These are phyloP conservation scores for Talaromyces wortmannii DNA, from an alignment of 495 filamentous ascomycete genomes.

Conservation along the genomic window DNA sequence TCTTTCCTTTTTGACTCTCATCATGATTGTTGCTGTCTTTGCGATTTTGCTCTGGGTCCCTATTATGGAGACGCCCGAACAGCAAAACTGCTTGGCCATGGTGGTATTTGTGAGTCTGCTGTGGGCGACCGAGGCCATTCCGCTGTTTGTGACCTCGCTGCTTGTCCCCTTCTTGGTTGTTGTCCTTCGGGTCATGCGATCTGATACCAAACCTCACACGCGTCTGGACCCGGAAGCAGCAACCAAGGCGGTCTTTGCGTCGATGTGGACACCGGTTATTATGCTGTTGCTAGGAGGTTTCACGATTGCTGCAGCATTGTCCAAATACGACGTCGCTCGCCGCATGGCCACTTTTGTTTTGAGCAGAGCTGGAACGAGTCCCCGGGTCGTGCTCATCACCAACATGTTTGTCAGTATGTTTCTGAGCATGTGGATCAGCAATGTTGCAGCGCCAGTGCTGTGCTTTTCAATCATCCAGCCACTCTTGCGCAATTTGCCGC, in stretches of 20 bases:
- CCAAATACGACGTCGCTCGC: conserved; percentile 96
- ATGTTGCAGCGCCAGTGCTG: conserved; percentile 95
- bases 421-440: conserved; percentile 97
- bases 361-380: conserved; percentile 88
- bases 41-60: conserved; percentile 61
- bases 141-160: conserved; percentile 93
- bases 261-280: conserved; percentile 99
- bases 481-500: conserved; percentile 84
- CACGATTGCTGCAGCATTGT: conserved; percentile 88
- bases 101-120: conserved; percentile 88
- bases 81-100: conserved; percentile 94
- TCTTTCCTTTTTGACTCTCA: conserved; percentile 69
- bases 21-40: conserved; percentile 67
- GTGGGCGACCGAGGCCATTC: conserved; percentile 97
- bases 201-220: conserved; percentile 59
- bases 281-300: conserved; percentile 98
- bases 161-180: conserved; percentile 92
- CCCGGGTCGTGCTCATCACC: conserved; percentile 78
- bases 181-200: conserved; percentile 73
- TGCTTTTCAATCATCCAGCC: conserved; percentile 97
- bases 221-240: conserved; percentile 70
- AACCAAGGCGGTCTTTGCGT: conserved; percentile 73
- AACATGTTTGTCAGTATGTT: conserved; percentile 99
- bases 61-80: conserved; percentile 76
- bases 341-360: conserved; percentile 96